Percentiles rank a stretch among this genome's conserved stretches.
Conservation (phyloP, 192 early-diverging fungal genomes). For the Rhizoclosmatium sp. region DNA sequence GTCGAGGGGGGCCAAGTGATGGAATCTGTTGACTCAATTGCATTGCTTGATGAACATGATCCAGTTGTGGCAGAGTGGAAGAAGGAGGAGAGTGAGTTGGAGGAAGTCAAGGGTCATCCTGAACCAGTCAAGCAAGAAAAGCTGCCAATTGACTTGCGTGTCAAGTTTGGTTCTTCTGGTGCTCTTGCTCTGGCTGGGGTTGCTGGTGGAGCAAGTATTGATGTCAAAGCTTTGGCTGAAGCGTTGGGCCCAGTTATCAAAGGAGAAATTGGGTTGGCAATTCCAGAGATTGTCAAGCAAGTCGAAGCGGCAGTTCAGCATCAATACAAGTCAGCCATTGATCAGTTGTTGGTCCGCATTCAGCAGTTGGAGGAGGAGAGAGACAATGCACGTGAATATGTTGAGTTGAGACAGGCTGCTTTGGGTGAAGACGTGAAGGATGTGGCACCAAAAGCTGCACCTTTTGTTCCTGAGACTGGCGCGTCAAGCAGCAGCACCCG, state of each 20-base stretch:
- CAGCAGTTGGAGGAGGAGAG: too few species aligned
- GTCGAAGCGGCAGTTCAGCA: neutral
- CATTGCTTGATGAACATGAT: slow-evolving; percentile 1
- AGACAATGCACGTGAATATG: too few species aligned
- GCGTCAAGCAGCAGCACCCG: too few species aligned
- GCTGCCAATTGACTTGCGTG: neutral
- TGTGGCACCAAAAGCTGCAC: too few species aligned
- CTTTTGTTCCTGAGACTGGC: too few species aligned
- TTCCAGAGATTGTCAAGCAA: neutral
- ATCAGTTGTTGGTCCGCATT: too few species aligned
- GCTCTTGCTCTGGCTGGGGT: neutral
- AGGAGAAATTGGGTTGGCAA: neutral
- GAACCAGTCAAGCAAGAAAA: neutral
- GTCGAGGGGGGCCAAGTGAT: too few species aligned
- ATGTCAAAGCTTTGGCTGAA: neutral
- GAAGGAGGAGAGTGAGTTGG: slow-evolving; percentile 14
- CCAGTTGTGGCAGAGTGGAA: neutral
- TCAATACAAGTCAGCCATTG: too few species aligned
- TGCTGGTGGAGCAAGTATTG: neutral
- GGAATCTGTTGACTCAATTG: neutral
- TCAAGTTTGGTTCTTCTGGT: neutral
- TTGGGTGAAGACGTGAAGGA: too few species aligned
- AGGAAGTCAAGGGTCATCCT: neutral
- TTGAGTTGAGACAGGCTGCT: too few species aligned
- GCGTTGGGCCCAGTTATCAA: neutral